Base-by-base conservation (phyloP, 257 asterid species). In the Orobanche coerulescens region DNA sequence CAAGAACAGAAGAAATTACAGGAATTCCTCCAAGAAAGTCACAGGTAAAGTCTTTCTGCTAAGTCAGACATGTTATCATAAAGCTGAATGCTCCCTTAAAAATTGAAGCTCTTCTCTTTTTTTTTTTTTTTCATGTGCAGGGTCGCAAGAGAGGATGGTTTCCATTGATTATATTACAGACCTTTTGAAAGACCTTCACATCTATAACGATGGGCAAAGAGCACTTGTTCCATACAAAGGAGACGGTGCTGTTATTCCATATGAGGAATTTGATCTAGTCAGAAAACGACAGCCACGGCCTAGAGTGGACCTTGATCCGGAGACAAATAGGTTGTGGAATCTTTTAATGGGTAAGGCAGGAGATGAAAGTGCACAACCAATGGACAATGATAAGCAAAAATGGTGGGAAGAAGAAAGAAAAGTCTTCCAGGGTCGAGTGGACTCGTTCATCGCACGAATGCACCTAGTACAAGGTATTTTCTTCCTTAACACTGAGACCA, bases 401-500 rank as follows among this genome's bases (percentile, higher is more conserved):
- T 76, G 86, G 95, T 92, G 95, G 98, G 97, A 86, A 77, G 84
- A 79, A 3, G 94, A 92, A 77, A 75, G 96, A 51, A 65, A 76
- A 69, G 78, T 88, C 54, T 78, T 92, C 66, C 79, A 74, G 13
- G 96, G 94, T 50, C 83, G 98, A 57, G 90, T 87, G 50, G 89
- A 83, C 75, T 81, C 95, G 28, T 92, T 92, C 75, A 87, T 92
- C 51, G 89, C 95, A 53, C 82, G 94, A 53, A 86, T 92, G 98
- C 97, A 87, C 79, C 94, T 78, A 16, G 89, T 92, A 68, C 98
- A 92, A 89, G 98, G 98, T 92, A 82, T 65, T 58, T 57, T 12
- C 73, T 56, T 65, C 61, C 40, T 50, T 13, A 64, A 65, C 56
- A 44, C 23, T 39, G 43, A 23, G 34, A 25, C 22, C 50, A 23